Conservation (phyloP, 495 filamentous ascomycete species). For the Trichoderma erinaceum region DNA sequence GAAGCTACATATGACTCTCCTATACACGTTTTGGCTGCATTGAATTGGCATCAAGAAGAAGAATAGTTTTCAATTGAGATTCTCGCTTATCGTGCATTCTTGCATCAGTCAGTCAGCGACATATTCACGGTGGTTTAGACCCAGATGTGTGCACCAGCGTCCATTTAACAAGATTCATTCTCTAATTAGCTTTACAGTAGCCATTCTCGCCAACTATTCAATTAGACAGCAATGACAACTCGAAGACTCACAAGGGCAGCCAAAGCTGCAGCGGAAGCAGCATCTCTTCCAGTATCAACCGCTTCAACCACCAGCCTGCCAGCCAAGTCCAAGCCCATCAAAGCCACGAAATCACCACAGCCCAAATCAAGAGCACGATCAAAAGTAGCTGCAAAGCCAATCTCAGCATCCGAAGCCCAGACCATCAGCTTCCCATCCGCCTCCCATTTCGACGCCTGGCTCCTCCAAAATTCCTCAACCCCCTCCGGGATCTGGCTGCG, state of each 20-base stretch:
- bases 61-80: neutral
- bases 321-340: neutral
- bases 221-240: neutral
- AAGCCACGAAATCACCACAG: too few species aligned
- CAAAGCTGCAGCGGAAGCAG: neutral
- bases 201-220: neutral
- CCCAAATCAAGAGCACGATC: neutral
- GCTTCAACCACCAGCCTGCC: neutral
- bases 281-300: neutral
- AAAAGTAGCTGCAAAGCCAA: neutral
- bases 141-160: neutral
- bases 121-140: neutral
- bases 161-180: neutral
- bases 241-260: neutral
- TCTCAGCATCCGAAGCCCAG: neutral
- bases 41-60: too few species aligned
- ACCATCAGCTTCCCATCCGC: slow-evolving; percentile 30
- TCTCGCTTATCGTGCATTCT: neutral
- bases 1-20: too few species aligned
- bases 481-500: slow-evolving; percentile 46
- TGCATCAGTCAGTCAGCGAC: neutral
- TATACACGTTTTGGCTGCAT: too few species aligned
- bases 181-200: neutral
- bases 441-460: slow-evolving; percentile 39
- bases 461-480: slow-evolving; percentile 33